phyloP scores from a whole-genome alignment of 2,329 filamentous ascomycete genomes.

The Kalmusia sp. region DNA sequence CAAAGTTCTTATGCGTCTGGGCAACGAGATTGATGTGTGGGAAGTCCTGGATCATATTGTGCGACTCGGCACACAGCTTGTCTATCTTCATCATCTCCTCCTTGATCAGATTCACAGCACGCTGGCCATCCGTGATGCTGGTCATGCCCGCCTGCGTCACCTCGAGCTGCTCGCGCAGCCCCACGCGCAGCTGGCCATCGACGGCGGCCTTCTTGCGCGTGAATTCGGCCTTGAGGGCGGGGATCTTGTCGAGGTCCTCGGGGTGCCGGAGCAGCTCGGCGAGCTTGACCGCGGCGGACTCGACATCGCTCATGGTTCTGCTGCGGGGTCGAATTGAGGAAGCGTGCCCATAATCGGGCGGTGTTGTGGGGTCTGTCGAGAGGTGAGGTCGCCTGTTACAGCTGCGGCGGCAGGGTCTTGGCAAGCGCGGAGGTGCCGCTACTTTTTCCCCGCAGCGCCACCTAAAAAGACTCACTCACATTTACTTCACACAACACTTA shows the following conservation, averaged over 20 bases:
- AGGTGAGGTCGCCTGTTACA: conserved; percentile 11
- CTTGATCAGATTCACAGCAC: conserved; percentile 90
- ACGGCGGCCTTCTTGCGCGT: conserved; percentile 90
- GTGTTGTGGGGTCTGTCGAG: conserved; percentile 8
- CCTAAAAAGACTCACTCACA: conserved; percentile 9
- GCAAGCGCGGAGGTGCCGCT: conserved; percentile 2
- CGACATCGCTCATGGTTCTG: conserved; percentile 66
- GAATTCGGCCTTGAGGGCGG: conserved; percentile 88
- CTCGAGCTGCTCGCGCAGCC: conserved; percentile 90
- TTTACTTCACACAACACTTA: conserved; percentile 5
- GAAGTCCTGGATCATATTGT: conserved; percentile 97
- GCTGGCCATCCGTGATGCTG: conserved; percentile 86
- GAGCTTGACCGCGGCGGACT: conserved; percentile 73
- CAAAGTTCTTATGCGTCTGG: conserved; percentile 95
- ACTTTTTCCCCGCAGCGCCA: conserved; percentile 11
- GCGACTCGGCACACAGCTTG: conserved; percentile 93
- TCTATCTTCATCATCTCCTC: conserved; percentile 99
- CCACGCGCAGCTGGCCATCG: conserved; percentile 87
- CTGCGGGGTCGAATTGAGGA: conserved; percentile 13
- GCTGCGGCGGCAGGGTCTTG: conserved; percentile 7
- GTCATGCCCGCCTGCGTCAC: conserved; percentile 93
- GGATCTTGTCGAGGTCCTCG: conserved; percentile 96
- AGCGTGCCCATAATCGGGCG: conserved; percentile 24
- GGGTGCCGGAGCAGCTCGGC: conserved; percentile 92
- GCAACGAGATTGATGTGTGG: conserved; percentile 89